Percentiles rank a stretch among this genome's conserved stretches.
Evolutionary conservation across 768 basidiomycete genomes (phyloP).

Genomic region (Kwoniella sp.): DNA sequence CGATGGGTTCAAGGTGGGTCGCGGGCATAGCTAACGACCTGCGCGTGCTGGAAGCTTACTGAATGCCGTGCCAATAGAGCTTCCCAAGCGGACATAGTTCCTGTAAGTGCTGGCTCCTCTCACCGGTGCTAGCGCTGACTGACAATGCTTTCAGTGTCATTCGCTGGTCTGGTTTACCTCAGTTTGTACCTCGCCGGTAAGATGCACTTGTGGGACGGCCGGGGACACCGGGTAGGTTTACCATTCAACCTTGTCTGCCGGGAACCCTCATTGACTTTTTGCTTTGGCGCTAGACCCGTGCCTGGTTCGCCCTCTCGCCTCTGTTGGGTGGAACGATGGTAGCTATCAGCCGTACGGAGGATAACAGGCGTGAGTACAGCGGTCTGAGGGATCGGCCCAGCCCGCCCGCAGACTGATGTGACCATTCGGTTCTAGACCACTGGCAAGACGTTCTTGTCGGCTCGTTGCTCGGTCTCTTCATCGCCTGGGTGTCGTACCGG

Average conservation of each 20-base stretch:
- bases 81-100: conserved; percentile 91
- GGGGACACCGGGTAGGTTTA: conserved; percentile 58
- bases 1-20: conserved; percentile 69
- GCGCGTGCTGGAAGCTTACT: neutral
- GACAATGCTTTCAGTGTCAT: conserved; percentile 61
- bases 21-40: neutral
- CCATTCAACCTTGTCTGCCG: conserved; percentile 46
- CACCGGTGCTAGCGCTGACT: neutral
- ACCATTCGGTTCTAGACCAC: conserved; percentile 59
- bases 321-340: conserved; percentile 63
- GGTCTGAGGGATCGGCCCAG: neutral
- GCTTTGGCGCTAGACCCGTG: conserved; percentile 45
- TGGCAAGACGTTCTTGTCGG: conserved; percentile 88
- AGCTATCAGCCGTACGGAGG: conserved; percentile 73
- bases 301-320: conserved; percentile 77
- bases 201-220: conserved; percentile 77
- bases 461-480: conserved; percentile 64
- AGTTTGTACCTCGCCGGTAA: conserved; percentile 87
- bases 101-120: conserved; percentile 54
- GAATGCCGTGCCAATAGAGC: conserved; percentile 51
- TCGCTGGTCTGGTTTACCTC: conserved; percentile 86
- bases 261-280: neutral
- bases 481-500: conserved; percentile 51
- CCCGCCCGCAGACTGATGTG: neutral
- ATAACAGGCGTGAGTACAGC: conserved; percentile 67